phyloP scores from a whole-genome alignment of 352 stramenopile genomes.

The Phytopythium ostracodes region DNA sequence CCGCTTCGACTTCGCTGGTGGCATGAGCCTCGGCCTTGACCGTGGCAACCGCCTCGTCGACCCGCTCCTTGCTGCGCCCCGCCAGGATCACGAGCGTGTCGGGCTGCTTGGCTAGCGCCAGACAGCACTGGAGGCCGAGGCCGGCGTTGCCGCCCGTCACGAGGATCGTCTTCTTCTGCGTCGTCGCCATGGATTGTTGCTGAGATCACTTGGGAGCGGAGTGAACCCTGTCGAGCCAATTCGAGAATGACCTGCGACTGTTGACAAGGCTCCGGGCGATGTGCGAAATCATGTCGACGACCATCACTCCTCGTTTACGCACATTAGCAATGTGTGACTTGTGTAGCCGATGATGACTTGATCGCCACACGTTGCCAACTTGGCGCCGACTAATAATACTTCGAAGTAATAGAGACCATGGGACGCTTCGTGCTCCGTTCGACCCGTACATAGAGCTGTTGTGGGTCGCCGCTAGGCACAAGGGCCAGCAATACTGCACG shows the following conservation, averaged over 20 bases:
- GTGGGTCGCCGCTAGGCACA: too few relatives aligned
- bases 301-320: background rate
- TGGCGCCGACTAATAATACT: too few relatives aligned
- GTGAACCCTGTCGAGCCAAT: background rate
- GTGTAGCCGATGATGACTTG: background rate
- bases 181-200: background rate
- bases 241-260: background rate
- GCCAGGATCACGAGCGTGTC: slow-evolving; percentile 12
- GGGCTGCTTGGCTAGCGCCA: slow-evolving; percentile 5
- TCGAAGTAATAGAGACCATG: too few relatives aligned
- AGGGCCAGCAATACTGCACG: too few relatives aligned
- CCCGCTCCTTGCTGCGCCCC: slow-evolving; percentile 1
- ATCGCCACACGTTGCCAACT: too few relatives aligned
- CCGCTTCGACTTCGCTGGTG: background rate
- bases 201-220: background rate
- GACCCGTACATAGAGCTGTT: too few relatives aligned
- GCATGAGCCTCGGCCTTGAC: background rate
- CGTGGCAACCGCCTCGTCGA: slow-evolving; percentile 12
- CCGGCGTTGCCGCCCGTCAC: slow-evolving; percentile 2
- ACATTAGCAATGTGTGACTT: background rate
- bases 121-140: slow-evolving; percentile 4
- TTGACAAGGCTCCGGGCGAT: background rate
- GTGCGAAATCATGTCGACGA: background rate
- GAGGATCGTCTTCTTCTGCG: background rate
- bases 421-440: background rate